Conservation (phyloP, 164 flowering plant species). For the Umbilicus rupestris region DNA sequence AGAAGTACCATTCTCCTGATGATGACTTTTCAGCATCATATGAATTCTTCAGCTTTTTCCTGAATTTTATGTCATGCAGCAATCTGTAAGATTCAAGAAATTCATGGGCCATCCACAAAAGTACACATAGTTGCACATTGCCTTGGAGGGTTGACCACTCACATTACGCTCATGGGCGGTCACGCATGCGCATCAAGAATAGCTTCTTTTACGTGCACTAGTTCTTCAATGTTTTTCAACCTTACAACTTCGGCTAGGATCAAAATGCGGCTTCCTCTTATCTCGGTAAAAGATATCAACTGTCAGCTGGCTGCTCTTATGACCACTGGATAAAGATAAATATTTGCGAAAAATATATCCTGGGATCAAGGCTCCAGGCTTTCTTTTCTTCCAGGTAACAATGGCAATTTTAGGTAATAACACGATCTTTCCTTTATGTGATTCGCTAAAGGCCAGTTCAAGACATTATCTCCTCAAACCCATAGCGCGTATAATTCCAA, state of each 20-base stretch:
- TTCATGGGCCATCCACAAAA: conserved; percentile 24
- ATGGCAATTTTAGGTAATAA: conserved; percentile 38
- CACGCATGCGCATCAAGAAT: conserved; percentile 30
- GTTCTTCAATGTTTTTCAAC: conserved; percentile 58
- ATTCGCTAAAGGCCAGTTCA: conserved; percentile 16
- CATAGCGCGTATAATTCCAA: conserved; percentile 37
- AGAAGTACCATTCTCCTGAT: not conserved
- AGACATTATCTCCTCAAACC: conserved; percentile 31
- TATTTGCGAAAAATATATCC: not conserved
- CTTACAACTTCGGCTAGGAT: conserved; percentile 26
- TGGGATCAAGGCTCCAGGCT: not conserved
- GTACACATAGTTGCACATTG: conserved; percentile 55
- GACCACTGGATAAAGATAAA: not conserved
- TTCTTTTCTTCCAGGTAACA: conserved; percentile 24
- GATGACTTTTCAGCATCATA: not conserved
- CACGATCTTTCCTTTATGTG: conserved; percentile 22
- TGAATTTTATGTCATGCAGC: conserved; percentile 18
- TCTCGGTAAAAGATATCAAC: conserved; percentile 33
- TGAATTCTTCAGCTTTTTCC: not conserved
- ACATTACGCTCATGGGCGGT: conserved; percentile 62
- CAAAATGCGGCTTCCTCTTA: conserved; percentile 56
- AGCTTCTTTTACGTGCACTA: conserved; percentile 50
- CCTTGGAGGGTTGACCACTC: conserved; percentile 49
- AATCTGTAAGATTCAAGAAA: conserved; percentile 28
- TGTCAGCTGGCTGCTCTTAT: not conserved